Evolutionary conservation across 1,284 basidiomycete species (phyloP), one percentile per base, ranked within the genome.

Genomic region (Apiotrichum gracile): DNA sequence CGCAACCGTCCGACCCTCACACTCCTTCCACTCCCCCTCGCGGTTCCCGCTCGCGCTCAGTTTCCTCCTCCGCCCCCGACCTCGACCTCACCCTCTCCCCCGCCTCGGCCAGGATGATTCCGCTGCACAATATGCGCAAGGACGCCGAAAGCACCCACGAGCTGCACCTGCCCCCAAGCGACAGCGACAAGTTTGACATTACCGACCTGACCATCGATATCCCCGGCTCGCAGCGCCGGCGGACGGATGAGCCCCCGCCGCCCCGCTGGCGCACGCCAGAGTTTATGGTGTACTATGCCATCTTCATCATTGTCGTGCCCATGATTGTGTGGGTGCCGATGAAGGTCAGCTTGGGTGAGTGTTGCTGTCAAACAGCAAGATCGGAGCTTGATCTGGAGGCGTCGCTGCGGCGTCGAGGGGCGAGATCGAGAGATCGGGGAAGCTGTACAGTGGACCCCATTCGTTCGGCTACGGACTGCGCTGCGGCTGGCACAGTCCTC

Each of bases 251-350:
- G 27, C 50, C 47, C 1, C 61, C 60, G 22, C 44, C 59, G 2
- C 41, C 77, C 34, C 61, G 87, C 76, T 97, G 93, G 94, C 76
- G 74, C 43, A 88, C 90, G 0, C 73, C 77, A 17, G 94, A 97
- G 73, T 97, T 96, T 77, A 78, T 82, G 55, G 66, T 87, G 48
- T 97, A 97, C 76, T 84, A 80, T 55, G 58, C 84, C 25, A 77
- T 85, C 1, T 83, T 85, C 35, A 69, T 77, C 16, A 48, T 87
- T 22, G 83, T 81, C 14, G 74, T 97, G 12, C 86, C 88, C 0
- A 66, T 85, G 51, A 89, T 97, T 86, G 76, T 83, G 5, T 91
- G 84, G 80, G 80, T 88, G 58, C 90, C 91, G 0, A 79, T 88
- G 26, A 75, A 77, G n/a, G 70, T 96, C 51, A 94, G 91, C 66